phyloP scores from a whole-genome alignment of 805 yeast species.

The Zygoascus tannicola region DNA sequence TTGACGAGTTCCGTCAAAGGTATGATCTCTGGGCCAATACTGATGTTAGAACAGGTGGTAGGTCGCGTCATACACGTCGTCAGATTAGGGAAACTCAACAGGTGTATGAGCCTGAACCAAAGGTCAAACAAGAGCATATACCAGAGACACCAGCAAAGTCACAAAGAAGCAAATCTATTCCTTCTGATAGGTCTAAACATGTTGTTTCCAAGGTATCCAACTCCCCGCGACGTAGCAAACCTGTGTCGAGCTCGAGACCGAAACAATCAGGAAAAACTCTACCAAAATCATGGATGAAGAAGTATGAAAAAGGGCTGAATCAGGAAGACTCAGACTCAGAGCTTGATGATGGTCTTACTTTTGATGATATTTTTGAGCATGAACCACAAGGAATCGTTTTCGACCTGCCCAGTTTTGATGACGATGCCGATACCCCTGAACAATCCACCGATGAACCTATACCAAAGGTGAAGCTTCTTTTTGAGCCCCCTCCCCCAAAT shows the following conservation, averaged over 20 bases:
- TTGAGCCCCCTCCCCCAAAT: slow-evolving; percentile 28
- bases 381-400: slow-evolving; percentile 1
- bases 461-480: slow-evolving; percentile 10
- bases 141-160: neutral
- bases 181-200: neutral
- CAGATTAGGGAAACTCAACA: slow-evolving; percentile 16
- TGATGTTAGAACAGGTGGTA: slow-evolving; percentile 23
- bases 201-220: neutral
- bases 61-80: slow-evolving; percentile 21
- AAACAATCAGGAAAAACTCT: neutral
- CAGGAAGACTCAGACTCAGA: neutral
- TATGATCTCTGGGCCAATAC: slow-evolving; percentile 35
- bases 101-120: slow-evolving; percentile 4
- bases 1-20: slow-evolving; percentile 22
- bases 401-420: slow-evolving; percentile 6
- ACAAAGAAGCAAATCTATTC: neutral
- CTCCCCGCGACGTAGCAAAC: slow-evolving; percentile 3
- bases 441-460: slow-evolving; percentile 13
- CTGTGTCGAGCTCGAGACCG: neutral
- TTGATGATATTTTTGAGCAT: slow-evolving; percentile 3
- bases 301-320: neutral
- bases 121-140: neutral
- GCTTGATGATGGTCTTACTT: slow-evolving; percentile 5
- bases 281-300: neutral
- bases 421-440: slow-evolving; percentile 18